Conservation (phyloP, 495 filamentous ascomycete genomes). For the Neurospora pannonica region DNA sequence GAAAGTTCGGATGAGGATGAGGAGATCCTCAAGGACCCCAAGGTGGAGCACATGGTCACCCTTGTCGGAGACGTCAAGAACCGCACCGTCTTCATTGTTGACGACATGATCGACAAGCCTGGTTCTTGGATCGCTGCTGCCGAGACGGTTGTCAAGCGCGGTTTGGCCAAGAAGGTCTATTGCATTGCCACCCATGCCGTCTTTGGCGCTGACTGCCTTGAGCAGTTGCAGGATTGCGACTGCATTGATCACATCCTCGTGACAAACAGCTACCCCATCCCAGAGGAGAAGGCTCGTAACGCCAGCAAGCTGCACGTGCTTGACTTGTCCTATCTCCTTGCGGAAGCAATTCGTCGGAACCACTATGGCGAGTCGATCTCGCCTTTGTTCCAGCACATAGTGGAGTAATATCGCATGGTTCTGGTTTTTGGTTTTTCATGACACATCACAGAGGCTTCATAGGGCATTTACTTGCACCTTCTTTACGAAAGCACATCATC, state of each 20-base stretch:
- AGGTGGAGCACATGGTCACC: slow-evolving; percentile 87
- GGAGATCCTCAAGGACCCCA: slow-evolving; percentile 59
- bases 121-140: slow-evolving; percentile 98
- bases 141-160: slow-evolving; percentile 90
- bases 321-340: slow-evolving; percentile 75
- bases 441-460: not conserved
- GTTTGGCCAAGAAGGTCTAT: slow-evolving; percentile 86
- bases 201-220: slow-evolving; percentile 80
- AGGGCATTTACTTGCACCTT: not conserved
- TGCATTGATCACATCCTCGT: slow-evolving; percentile 92
- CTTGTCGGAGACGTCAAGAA: slow-evolving; percentile 86
- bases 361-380: slow-evolving; percentile 88
- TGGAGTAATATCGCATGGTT: slow-evolving; percentile 35
- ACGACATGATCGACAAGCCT: slow-evolving; percentile 98
- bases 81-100: slow-evolving; percentile 82
- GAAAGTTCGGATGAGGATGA: slow-evolving; percentile 85
- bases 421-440: slow-evolving; percentile 7
- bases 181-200: slow-evolving; percentile 96
- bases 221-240: slow-evolving; percentile 81
- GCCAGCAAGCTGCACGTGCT: slow-evolving; percentile 81
- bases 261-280: slow-evolving; percentile 92
- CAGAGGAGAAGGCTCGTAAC: slow-evolving; percentile 54
- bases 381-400: slow-evolving; percentile 65
- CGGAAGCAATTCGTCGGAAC: slow-evolving; percentile 90
- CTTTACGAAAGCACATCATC: not conserved